Conservation (phyloP, 192 early-diverging fungal genomes). For the Backusella westeae region DNA sequence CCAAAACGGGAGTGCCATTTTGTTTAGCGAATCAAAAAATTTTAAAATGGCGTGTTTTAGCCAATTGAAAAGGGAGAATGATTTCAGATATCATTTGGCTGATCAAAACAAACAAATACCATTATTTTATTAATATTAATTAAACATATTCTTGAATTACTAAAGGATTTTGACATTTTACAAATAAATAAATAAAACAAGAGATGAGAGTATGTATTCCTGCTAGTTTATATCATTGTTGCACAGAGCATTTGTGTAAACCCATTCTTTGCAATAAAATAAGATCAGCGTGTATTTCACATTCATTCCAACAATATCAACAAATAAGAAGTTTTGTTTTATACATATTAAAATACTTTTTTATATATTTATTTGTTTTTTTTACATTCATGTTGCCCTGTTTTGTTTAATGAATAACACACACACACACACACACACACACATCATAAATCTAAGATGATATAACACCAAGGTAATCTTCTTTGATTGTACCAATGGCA, state of each 20-base stretch:
- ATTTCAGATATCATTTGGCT: not conserved
- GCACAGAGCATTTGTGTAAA: no score
- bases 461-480: slow-evolving; percentile 90
- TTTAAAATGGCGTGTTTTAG: not conserved
- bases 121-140: not conserved
- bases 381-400: no score
- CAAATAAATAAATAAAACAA: no score
- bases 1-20: not conserved
- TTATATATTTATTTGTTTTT: no score
- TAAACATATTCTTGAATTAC: not conserved
- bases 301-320: not conserved
- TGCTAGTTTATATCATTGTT: no score
- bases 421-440: no score
- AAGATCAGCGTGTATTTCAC: no score
- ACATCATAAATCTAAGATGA: slow-evolving; percentile 14
- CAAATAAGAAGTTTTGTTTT: not conserved
- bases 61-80: not conserved
- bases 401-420: no score
- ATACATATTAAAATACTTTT: not conserved
- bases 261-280: no score
- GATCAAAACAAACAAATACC: not conserved
- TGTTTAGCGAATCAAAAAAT: not conserved
- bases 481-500: slow-evolving; percentile 96
- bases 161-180: no score
- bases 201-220: no score